Conservation (phyloP, 129 eudicot genomes). For the Pittosporum tobira region DNA sequence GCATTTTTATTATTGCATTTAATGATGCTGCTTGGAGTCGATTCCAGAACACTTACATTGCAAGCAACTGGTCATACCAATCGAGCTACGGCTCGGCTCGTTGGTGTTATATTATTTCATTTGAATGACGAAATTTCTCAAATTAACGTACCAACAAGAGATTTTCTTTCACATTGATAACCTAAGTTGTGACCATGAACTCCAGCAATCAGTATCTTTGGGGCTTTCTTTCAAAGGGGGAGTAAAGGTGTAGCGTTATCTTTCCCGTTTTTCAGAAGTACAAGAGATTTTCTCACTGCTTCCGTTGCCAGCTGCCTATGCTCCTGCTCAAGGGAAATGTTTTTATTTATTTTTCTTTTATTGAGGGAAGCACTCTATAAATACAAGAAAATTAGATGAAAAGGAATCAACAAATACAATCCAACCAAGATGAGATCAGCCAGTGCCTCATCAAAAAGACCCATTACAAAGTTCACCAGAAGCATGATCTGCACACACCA, state of each 20-base stretch:
- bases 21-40: too few relatives aligned
- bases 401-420: neutral
- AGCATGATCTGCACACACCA: slow-evolving; percentile 12
- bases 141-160: slow-evolving; percentile 13
- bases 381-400: neutral
- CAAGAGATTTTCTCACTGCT: slow-evolving; percentile 60
- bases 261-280: slow-evolving; percentile 47
- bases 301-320: slow-evolving; percentile 57
- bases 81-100: too few relatives aligned
- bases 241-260: slow-evolving; percentile 20
- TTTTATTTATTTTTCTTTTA: too few relatives aligned
- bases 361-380: neutral
- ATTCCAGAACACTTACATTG: too few relatives aligned
- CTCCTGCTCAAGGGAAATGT: slow-evolving; percentile 14
- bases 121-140: neutral
- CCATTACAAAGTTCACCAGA: slow-evolving; percentile 23
- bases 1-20: too few relatives aligned
- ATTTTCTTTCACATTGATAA: slow-evolving; percentile 49
- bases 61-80: too few relatives aligned
- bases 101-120: too few relatives aligned
- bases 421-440: slow-evolving; percentile 31
- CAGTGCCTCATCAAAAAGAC: slow-evolving; percentile 38
- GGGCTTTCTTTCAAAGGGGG: slow-evolving; percentile 44
- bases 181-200: slow-evolving; percentile 44
- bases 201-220: slow-evolving; percentile 40